Evolutionary conservation across 2,329 filamentous ascomycete species (phyloP).

Genomic region (Fusarium circinatum): DNA sequence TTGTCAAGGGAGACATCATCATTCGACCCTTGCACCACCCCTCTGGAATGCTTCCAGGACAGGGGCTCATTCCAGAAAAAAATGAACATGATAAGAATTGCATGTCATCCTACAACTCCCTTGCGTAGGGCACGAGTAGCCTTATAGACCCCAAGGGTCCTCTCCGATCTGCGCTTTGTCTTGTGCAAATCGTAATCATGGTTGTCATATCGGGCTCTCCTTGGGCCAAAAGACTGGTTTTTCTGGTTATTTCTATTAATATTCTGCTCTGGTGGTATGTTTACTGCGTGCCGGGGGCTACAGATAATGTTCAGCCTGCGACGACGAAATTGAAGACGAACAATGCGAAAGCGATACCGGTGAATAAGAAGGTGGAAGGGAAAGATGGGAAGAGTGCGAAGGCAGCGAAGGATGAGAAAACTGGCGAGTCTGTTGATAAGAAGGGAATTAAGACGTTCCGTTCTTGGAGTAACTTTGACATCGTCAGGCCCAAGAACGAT

Average conservation of each 20-base stretch:
- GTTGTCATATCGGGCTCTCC: conserved; percentile 31
- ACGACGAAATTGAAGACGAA: not conserved
- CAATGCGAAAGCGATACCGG: not conserved
- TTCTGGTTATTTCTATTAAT: conserved; percentile 9
- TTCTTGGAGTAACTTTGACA: conserved; percentile 36
- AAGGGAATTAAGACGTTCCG: conserved; percentile 11
- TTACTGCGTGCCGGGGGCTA: not conserved
- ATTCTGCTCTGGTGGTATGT: conserved; percentile 25
- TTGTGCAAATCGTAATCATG: not conserved
- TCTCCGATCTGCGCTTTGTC: not conserved
- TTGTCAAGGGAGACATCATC: conserved; percentile 17
- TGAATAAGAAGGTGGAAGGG: not conserved
- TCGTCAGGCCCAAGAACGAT: conserved; percentile 19
- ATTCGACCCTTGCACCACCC: not conserved
- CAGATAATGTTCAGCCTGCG: not conserved
- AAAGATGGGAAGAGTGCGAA: not conserved
- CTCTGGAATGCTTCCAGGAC: conserved; percentile 24
- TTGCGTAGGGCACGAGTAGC: conserved; percentile 15
- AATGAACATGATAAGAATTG: not conserved
- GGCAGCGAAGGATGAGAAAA: not conserved
- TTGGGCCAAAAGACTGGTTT: conserved; percentile 20
- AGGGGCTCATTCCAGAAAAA: conserved; percentile 32
- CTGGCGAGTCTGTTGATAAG: not conserved
- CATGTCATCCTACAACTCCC: conserved; percentile 8
- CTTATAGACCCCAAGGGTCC: conserved; percentile 19